Conservation (phyloP, 192 early-diverging fungal species). For the Coemansia umbellata region DNA sequence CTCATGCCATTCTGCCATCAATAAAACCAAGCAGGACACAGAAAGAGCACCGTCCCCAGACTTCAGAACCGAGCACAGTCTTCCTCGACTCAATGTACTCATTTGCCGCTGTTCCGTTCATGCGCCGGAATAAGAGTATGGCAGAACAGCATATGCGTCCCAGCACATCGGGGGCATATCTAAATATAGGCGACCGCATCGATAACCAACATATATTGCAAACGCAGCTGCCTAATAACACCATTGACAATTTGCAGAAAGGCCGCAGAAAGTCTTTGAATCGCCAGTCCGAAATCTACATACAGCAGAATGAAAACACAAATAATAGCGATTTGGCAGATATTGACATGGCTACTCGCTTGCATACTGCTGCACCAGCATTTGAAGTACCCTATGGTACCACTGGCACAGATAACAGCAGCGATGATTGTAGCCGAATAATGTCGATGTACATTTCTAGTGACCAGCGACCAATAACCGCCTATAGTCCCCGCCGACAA, state of each 20-base stretch:
- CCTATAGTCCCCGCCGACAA: constrained; percentile 10
- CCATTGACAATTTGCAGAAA: background rate
- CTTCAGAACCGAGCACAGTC: background rate
- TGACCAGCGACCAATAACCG: constrained; percentile 1
- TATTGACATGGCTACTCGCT: background rate
- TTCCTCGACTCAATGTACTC: constrained; percentile 2
- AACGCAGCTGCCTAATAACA: background rate
- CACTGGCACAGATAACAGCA: background rate
- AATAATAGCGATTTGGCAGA: background rate
- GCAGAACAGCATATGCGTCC: constrained; percentile 10
- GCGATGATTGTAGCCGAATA: constrained; percentile 1
- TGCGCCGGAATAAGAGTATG: background rate
- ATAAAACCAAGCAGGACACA: background rate
- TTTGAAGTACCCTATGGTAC: background rate
- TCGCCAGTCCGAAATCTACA: background rate
- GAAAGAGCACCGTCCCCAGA: background rate
- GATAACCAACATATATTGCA: background rate
- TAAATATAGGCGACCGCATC: background rate
- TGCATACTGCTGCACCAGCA: background rate
- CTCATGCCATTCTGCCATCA: background rate
- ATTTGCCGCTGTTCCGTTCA: constrained; percentile 2
- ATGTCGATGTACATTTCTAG: constrained; percentile 23
- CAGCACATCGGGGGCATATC: constrained; percentile 26
- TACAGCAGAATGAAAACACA: background rate
- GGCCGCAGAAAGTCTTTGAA: constrained; percentile 1